Base-by-base conservation (phyloP, 257 asterid genomes). In the Solanum corneliomulleri region DNA sequence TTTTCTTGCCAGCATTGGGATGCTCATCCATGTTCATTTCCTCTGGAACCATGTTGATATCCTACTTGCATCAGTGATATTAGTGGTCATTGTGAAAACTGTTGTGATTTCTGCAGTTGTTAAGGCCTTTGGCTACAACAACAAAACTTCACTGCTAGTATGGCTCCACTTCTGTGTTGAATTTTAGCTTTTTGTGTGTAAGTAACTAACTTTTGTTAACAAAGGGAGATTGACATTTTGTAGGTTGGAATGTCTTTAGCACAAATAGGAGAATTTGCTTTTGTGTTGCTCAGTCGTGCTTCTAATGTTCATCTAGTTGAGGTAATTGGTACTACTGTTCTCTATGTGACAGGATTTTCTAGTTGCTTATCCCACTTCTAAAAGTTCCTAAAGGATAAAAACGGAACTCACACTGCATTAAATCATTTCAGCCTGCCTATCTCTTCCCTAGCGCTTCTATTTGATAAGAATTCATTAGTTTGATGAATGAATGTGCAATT, bases 241-340 rank as follows among this genome's bases (percentile, higher is more conserved):
- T 85, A 97, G 99, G 99, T 97, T 23, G 99, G 99, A 31, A 95
- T 97, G 99, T 97, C 99, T 84, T 90, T 97, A 91, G 99, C 99
- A 41, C 99, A 97, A 91, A 97, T 97, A 82, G 99, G 99, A 88
- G 99, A 97, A 92, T 97, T 96, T 87, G 98, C 99, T 81, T 97
- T 97, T 92, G 99, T 97, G 41, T 90, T 97, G 56, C 98, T 97
- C 85, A 97, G 99, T 88, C 99, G 99, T 78, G 99, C 99, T 88
- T 97, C 99, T 85, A 97, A 97, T 91, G 95, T 97, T 90, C 98
- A 96, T 92, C 98, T 97, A 81, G 99, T 97, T 89, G 98, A 96
- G 99, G 99, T 97, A 92, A 87, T 82, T 91, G 87, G 47, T 78
- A 45, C 25, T 47, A 80, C 41, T 45, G 42, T 80, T 80, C 18